Evolutionary conservation across 495 filamentous ascomycete genomes (phyloP).

Genomic region (Sabuloglossum arenarium): DNA sequence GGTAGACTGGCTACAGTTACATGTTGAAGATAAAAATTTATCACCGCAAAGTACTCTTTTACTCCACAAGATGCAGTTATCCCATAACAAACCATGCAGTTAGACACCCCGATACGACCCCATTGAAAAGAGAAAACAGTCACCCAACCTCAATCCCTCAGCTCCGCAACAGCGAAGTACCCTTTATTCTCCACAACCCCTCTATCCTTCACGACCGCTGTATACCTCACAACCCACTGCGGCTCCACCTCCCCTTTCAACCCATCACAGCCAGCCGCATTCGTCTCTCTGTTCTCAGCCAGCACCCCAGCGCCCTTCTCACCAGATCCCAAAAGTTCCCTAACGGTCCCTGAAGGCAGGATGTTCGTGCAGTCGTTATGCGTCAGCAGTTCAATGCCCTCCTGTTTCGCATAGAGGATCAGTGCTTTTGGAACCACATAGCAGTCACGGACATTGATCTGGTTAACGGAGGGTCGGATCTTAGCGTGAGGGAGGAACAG

Average conservation of each 20-base stretch:
- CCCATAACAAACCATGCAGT: neutral
- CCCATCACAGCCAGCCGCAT: slow-evolving; percentile 10
- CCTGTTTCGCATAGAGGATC: slow-evolving; percentile 61
- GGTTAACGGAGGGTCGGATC: slow-evolving; percentile 67
- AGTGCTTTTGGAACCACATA: slow-evolving; percentile 86
- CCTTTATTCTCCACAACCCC: slow-evolving; percentile 98
- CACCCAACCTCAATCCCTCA: slow-evolving; percentile 12
- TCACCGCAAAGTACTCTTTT: too few species aligned
- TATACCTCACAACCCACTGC: slow-evolving; percentile 95
- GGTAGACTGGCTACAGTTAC: too few species aligned
- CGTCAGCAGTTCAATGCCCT: slow-evolving; percentile 72
- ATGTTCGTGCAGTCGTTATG: slow-evolving; percentile 92
- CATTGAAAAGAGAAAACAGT: neutral
- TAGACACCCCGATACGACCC: neutral
- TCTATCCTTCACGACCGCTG: slow-evolving; percentile 87
- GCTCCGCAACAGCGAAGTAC: slow-evolving; percentile 71
- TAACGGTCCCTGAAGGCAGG: slow-evolving; percentile 59
- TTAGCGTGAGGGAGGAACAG: slow-evolving; percentile 41
- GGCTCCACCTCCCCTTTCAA: slow-evolving; percentile 55
- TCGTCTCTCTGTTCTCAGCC: slow-evolving; percentile 6
- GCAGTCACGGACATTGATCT: slow-evolving; percentile 94
- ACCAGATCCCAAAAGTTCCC: slow-evolving; percentile 52
- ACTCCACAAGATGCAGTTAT: neutral
- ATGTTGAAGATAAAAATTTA: too few species aligned
- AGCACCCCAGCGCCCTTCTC: slow-evolving; percentile 18